Percentiles rank a stretch among this genome's conserved stretches.
Evolutionary conservation across 345 rosid species (phyloP).

Genomic region (Brassica incana): DNA sequence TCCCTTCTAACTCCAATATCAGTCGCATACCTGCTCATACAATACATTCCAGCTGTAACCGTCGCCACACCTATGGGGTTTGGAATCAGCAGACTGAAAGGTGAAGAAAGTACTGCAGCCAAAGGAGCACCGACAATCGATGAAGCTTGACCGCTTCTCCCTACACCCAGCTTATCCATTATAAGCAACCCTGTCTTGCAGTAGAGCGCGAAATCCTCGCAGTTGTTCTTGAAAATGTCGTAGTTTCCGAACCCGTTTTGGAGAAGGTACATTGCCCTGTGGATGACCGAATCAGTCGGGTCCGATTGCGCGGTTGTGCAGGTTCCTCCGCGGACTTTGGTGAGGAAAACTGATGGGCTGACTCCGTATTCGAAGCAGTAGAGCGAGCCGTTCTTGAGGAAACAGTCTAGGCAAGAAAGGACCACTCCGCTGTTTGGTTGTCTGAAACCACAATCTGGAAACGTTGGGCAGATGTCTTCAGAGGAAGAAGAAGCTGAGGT

Average conservation of each 20-base stretch:
- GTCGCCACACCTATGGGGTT: slow-evolving; percentile 92
- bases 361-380: slow-evolving; percentile 86
- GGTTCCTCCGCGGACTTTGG: slow-evolving; percentile 90
- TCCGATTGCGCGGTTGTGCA: slow-evolving; percentile 88
- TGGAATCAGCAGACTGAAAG: slow-evolving; percentile 78
- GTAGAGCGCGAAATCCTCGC: slow-evolving; percentile 92
- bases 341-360: slow-evolving; percentile 66
- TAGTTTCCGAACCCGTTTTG: slow-evolving; percentile 97
- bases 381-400: slow-evolving; percentile 76
- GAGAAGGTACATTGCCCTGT: slow-evolving; percentile 94
- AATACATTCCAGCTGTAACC: slow-evolving; percentile 93
- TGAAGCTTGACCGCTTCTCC: slow-evolving; percentile 90
- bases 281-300: slow-evolving; percentile 58
- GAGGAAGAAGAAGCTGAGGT: slow-evolving; percentile 31
- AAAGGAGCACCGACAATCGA: slow-evolving; percentile 83
- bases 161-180: slow-evolving; percentile 71
- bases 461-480: slow-evolving; percentile 60
- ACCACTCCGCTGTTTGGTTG: slow-evolving; percentile 80
- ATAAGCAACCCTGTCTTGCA: slow-evolving; percentile 91
- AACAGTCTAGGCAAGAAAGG: slow-evolving; percentile 91
- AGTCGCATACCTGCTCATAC: slow-evolving; percentile 90
- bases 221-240: slow-evolving; percentile 84
- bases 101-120: slow-evolving; percentile 88
- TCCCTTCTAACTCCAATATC: slow-evolving; percentile 86
- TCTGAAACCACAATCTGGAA: slow-evolving; percentile 97